These are phyloP conservation scores for Tylopilus sp. DNA, from an alignment of 768 basidiomycete species.

Conservation along the genomic window DNA sequence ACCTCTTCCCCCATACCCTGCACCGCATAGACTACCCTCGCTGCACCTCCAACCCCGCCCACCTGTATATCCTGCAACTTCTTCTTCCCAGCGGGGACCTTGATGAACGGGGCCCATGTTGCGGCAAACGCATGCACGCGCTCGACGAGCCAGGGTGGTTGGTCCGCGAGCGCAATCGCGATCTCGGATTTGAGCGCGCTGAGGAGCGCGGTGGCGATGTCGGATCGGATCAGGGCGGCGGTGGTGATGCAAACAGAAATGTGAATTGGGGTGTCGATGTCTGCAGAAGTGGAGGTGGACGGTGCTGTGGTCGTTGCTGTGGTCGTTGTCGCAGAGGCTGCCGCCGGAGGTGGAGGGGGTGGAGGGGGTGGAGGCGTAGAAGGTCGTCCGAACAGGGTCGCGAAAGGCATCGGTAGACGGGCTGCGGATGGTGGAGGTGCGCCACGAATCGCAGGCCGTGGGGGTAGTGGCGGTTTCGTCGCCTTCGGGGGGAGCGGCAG, in stretches of 20 bases:
- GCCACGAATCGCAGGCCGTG: constrained; percentile 27
- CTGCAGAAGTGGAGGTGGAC: constrained; percentile 22
- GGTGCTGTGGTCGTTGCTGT: constrained; percentile 4
- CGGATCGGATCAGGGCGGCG: constrained; percentile 47
- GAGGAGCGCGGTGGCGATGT: constrained; percentile 52
- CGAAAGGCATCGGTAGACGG: constrained; percentile 70
- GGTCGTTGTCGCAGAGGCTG: neutral
- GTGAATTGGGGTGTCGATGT: constrained; percentile 42
- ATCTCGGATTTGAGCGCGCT: constrained; percentile 54
- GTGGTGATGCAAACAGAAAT: constrained; percentile 61
- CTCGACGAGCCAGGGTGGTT: constrained; percentile 58
- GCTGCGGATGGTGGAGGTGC: constrained; percentile 30
- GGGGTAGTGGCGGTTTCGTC: constrained; percentile 50
- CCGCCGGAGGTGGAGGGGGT: constrained; percentile 15
- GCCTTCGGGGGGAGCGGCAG: constrained; percentile 35
- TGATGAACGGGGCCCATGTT: constrained; percentile 57
- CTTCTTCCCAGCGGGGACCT: constrained; percentile 31
- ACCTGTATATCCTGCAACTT: constrained; percentile 30
- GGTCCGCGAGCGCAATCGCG: constrained; percentile 41
- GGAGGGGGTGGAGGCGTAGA: constrained; percentile 30
- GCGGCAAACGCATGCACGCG: constrained; percentile 53
- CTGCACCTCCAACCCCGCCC: constrained; percentile 16
- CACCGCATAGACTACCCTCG: constrained; percentile 34
- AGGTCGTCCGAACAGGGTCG: constrained; percentile 65
- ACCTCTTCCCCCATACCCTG: constrained; percentile 40